Percentiles rank a stretch among this genome's conserved stretches.
These are phyloP conservation scores for Trichoderma parareesei DNA, from an alignment of 495 filamentous ascomycete genomes.

Conservation along the genomic window DNA sequence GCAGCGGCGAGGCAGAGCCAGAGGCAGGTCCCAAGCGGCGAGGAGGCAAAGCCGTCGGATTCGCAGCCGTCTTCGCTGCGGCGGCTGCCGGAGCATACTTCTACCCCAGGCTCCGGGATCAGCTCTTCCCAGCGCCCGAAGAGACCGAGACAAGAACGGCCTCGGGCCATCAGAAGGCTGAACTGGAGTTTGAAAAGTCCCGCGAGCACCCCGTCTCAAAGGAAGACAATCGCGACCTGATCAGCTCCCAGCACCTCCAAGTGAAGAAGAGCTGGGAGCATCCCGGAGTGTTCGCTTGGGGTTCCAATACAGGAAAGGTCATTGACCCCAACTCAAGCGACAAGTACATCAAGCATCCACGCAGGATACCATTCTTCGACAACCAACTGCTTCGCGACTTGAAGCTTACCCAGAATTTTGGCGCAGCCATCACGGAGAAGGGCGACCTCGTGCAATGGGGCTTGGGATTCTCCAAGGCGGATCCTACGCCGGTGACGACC, in stretches of 20 bases:
- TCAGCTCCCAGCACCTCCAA: slow-evolving; percentile 73
- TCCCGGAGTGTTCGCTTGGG: slow-evolving; percentile 90
- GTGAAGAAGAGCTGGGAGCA: slow-evolving; percentile 82
- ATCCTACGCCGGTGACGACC: slow-evolving; percentile 53
- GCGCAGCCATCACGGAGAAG: slow-evolving; percentile 80
- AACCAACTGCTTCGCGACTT: slow-evolving; percentile 78
- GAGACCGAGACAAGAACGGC: not conserved
- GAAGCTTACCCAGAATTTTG: slow-evolving; percentile 74
- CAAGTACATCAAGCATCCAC: slow-evolving; percentile 64
- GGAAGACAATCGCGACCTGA: slow-evolving; percentile 61
- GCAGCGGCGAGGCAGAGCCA: slow-evolving; percentile 13
- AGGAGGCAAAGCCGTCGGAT: slow-evolving; percentile 16
- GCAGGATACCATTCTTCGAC: slow-evolving; percentile 75
- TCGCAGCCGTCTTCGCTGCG: slow-evolving; percentile 20
- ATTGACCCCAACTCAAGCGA: slow-evolving; percentile 79
- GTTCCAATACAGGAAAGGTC: slow-evolving; percentile 76
- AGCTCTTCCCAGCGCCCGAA: not conserved
- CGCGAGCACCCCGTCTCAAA: slow-evolving; percentile 44
- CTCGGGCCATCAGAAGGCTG: slow-evolving; percentile 23
- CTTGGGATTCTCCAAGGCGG: slow-evolving; percentile 50
- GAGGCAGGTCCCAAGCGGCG: slow-evolving; percentile 12
- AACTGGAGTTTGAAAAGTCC: slow-evolving; percentile 53
- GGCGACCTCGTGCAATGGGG: slow-evolving; percentile 95
- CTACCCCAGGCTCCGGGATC: slow-evolving; percentile 16
- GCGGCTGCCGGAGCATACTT: slow-evolving; percentile 24